Percentiles rank a stretch among this genome's conserved stretches.
Evolutionary conservation across 2,329 filamentous ascomycete species (phyloP).

Genomic region (Botrytis tulipae): DNA sequence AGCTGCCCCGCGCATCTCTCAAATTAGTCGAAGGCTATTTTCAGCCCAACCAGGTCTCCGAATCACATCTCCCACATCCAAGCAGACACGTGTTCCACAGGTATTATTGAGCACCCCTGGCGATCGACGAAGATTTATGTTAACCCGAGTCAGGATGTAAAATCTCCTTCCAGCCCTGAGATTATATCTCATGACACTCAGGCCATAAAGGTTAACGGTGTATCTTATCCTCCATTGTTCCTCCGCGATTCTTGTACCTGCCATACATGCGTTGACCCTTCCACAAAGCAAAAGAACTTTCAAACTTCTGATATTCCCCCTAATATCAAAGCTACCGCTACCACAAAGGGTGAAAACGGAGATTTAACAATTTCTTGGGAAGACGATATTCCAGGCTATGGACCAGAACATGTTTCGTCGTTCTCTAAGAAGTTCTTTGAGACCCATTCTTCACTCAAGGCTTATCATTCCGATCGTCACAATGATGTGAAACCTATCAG

Average conservation of each 20-base stretch:
- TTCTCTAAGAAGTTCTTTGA: slow-evolving; percentile 28
- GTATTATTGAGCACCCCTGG: background rate
- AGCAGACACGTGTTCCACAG: background rate
- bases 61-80: background rate
- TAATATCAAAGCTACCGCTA: slow-evolving; percentile 43
- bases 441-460: background rate
- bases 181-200: background rate
- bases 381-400: slow-evolving; percentile 47
- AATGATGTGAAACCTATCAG: slow-evolving; percentile 17
- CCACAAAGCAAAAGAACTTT: slow-evolving; percentile 63
- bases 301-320: slow-evolving; percentile 61
- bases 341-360: slow-evolving; percentile 41
- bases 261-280: slow-evolving; percentile 54
- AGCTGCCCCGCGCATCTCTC: background rate
- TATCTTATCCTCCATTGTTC: slow-evolving; percentile 29
- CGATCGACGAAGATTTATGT: background rate
- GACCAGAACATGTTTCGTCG: slow-evolving; percentile 32
- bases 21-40: background rate
- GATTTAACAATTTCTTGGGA: slow-evolving; percentile 54
- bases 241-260: slow-evolving; percentile 61
- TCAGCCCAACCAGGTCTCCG: background rate
- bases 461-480: background rate
- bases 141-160: slow-evolving; percentile 4
- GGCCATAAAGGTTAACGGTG: slow-evolving; percentile 2
- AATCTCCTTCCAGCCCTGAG: background rate